Percentiles rank a stretch among this genome's conserved stretches.
These are phyloP conservation scores for Dipteronia sinensis DNA, from an alignment of 345 rosid species.

Conservation along the genomic window DNA sequence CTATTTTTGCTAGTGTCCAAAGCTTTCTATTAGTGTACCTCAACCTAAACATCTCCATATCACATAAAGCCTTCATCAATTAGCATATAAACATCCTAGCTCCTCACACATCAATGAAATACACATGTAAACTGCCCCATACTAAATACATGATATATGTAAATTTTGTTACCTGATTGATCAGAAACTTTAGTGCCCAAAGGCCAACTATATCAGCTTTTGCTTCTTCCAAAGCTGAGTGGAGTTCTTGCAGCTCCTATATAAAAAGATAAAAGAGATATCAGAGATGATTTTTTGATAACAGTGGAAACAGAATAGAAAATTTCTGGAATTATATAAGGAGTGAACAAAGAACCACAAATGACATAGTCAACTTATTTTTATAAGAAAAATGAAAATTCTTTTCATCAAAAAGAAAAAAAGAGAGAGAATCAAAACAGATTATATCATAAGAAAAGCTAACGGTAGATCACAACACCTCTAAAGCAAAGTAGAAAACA, in stretches of 20 bases:
- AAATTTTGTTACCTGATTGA: constrained; percentile 50
- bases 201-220: constrained; percentile 98
- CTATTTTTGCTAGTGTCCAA: neutral
- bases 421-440: neutral
- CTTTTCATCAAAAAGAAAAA: neutral
- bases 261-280: constrained; percentile 13
- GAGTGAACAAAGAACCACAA: constrained; percentile 5
- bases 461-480: neutral
- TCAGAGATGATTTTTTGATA: neutral
- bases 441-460: neutral
- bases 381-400: neutral
- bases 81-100: neutral
- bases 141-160: neutral
- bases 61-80: neutral
- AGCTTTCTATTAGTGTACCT: neutral
- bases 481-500: neutral
- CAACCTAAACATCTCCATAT: neutral
- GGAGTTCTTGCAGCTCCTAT: constrained; percentile 90
- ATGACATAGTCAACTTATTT: neutral
- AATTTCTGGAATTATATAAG: neutral
- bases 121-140: neutral
- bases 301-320: neutral
- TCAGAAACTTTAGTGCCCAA: constrained; percentile 89
- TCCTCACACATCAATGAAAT: neutral
- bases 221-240: constrained; percentile 93